Conservation (phyloP, 2,329 filamentous ascomycete genomes). For the Penicillium digitatum region DNA sequence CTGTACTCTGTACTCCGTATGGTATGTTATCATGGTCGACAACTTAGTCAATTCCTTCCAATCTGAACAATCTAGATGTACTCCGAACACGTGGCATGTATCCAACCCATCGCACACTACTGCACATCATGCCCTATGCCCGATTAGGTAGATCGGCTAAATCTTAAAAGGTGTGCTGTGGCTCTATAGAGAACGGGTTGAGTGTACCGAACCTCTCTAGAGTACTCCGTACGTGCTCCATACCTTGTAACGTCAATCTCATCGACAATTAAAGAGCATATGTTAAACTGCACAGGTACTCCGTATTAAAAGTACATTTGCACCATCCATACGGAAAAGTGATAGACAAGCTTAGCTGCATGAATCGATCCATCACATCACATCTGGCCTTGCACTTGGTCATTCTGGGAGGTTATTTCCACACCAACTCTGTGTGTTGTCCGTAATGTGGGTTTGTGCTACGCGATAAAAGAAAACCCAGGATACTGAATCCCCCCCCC, state of each 20-base stretch:
- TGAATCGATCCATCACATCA: neutral
- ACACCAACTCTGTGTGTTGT: neutral
- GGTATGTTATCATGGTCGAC: neutral
- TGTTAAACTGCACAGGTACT: too few relatives aligned
- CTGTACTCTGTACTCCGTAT: neutral
- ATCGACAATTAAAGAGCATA: too few relatives aligned
- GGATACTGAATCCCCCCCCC: neutral
- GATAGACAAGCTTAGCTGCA: neutral
- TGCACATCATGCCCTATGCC: neutral
- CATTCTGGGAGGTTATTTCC: neutral
- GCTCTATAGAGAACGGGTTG: neutral
- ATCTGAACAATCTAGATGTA: neutral
- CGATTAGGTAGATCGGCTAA: constrained; percentile 5
- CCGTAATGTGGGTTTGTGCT: neutral
- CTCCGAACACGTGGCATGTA: constrained; percentile 2
- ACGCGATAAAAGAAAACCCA: neutral
- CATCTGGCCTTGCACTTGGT: neutral
- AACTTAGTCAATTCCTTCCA: too few relatives aligned
- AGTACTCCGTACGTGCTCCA: too few relatives aligned
- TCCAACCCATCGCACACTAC: constrained; percentile 2
- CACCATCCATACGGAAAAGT: neutral
- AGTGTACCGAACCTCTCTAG: neutral
- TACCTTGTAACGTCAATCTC: neutral
- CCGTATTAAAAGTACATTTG: neutral
- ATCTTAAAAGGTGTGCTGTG: too few relatives aligned